Evolutionary conservation across 2,329 filamentous ascomycete genomes (phyloP).

Genomic region (Fonsecaea nubica): DNA sequence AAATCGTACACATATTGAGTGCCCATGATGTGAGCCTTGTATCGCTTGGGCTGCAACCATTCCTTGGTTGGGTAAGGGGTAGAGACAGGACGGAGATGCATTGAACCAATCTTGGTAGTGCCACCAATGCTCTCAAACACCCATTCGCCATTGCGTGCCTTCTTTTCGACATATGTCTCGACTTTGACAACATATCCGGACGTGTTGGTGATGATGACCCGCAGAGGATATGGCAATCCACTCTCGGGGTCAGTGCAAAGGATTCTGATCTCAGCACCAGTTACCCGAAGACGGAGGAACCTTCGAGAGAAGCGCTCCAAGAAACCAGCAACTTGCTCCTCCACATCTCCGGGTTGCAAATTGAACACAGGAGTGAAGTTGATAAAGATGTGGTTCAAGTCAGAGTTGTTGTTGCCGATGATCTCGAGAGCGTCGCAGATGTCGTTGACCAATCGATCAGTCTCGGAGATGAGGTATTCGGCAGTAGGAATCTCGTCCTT

Average conservation of each 20-base stretch:
- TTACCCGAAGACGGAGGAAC: constrained; percentile 94
- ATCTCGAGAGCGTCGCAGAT: constrained; percentile 98
- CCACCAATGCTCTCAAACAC: constrained; percentile 97
- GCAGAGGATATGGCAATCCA: constrained; percentile 85
- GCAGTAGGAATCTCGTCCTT: constrained; percentile 98
- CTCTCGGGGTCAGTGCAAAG: constrained; percentile 91
- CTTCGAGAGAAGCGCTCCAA: constrained; percentile 94
- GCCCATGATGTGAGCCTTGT: constrained; percentile 99
- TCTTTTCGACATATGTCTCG: constrained; percentile 96
- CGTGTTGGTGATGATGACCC: constrained; percentile 97
- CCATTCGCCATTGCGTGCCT: constrained; percentile 98
- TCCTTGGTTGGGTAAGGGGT: constrained; percentile 98
- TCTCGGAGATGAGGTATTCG: constrained; percentile 97
- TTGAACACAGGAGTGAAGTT: constrained; percentile 99
- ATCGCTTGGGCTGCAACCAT: constrained; percentile 96
- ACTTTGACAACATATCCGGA: constrained; percentile 98
- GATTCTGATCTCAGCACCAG: constrained; percentile 96
- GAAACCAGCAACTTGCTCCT: constrained; percentile 92
- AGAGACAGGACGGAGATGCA: constrained; percentile 89
- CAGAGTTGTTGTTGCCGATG: constrained; percentile 98
- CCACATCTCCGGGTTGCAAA: constrained; percentile 84
- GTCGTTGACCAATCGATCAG: constrained; percentile 94
- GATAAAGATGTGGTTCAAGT: constrained; percentile 99
- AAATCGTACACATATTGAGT: constrained; percentile 99
- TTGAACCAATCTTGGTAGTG: constrained; percentile 90